A percentile compares a stretch with the other conserved stretches of the same genome.
Evolutionary conservation across 306 rosid species (phyloP).

Genomic region (Cotoneaster glaucophyllus): DNA sequence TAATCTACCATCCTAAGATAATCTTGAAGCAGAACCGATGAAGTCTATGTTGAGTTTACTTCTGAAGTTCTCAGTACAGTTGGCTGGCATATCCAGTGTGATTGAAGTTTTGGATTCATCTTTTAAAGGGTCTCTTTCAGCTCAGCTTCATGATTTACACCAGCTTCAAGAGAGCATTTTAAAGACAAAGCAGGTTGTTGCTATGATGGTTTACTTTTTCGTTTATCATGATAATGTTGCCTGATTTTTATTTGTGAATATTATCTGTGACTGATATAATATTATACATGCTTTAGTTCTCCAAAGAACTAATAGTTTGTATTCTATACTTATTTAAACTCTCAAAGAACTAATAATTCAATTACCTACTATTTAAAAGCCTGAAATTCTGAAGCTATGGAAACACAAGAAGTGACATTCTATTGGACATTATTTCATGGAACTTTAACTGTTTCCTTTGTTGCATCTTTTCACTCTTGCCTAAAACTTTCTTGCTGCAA

Average conservation of each 20-base stretch:
- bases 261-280: not conserved
- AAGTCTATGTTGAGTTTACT: constrained; percentile 49
- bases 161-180: constrained; percentile 76
- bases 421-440: not conserved
- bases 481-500: not conserved
- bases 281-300: not conserved
- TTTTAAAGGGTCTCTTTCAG: constrained; percentile 76
- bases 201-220: constrained; percentile 2
- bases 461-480: not conserved
- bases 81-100: constrained; percentile 81
- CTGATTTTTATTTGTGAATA: constrained; percentile 10
- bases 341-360: not conserved
- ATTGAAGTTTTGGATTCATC: constrained; percentile 86
- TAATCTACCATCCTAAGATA: constrained; percentile 49
- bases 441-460: not conserved
- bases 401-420: not conserved
- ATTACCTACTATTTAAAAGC: not conserved
- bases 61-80: constrained; percentile 54
- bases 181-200: constrained; percentile 83
- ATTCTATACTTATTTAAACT: not conserved
- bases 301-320: not conserved
- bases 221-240: constrained; percentile 5
- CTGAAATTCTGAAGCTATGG: not conserved
- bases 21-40: constrained; percentile 48
- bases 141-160: constrained; percentile 74